These are phyloP conservation scores for Magnolia officinalis DNA, from an alignment of 164 flowering plant genomes.

Conservation along the genomic window DNA sequence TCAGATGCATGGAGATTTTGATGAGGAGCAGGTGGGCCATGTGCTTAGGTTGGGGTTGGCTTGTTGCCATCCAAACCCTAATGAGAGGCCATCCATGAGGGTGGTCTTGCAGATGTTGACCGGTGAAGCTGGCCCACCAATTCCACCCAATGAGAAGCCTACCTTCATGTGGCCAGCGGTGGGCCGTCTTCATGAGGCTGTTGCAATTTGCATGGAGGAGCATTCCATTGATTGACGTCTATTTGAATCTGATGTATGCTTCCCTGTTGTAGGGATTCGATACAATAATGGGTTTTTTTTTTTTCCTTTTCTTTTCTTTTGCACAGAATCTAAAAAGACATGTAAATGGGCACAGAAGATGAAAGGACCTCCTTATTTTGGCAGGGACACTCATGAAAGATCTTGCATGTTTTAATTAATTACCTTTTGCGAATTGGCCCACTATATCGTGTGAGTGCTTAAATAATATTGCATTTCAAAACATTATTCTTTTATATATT, in stretches of 20 bases:
- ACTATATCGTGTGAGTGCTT: no score
- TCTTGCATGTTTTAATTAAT: no score
- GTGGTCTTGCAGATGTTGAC: constrained; percentile 31
- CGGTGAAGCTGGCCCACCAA: constrained; percentile 43
- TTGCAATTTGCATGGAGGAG: not conserved
- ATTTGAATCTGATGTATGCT: not conserved
- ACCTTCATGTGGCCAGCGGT: constrained; percentile 47
- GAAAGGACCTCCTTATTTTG: no score
- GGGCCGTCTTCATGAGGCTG: constrained; percentile 15
- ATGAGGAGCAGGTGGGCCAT: not conserved
- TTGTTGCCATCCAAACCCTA: constrained; percentile 31
- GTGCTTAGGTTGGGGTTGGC: constrained; percentile 7
- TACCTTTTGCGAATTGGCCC: no score
- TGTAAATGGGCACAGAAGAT: no score
- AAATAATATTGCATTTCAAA: no score
- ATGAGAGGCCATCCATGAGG: constrained; percentile 43
- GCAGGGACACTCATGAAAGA: no score
- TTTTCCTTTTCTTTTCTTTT: no score
- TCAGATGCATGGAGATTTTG: constrained; percentile 20
- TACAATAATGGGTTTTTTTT: no score
- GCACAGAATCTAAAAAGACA: no score
- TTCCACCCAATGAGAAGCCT: constrained; percentile 38
- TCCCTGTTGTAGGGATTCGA: no score
- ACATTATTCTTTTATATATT: no score
- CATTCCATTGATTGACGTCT: constrained; percentile 19